phyloP scores from a whole-genome alignment of 305 asterid species.

The Fraxinus paxiana region DNA sequence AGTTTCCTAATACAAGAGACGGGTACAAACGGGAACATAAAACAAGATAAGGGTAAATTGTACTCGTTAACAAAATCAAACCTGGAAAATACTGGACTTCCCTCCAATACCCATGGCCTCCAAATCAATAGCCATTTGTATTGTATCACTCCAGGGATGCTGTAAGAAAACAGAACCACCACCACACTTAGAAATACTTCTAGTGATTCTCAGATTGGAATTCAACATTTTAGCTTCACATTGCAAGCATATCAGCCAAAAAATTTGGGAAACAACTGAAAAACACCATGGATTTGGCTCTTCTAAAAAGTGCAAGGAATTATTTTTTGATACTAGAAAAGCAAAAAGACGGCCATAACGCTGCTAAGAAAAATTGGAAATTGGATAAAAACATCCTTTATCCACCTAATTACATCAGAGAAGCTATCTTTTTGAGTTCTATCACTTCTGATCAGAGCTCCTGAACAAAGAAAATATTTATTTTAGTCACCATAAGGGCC shows the following conservation, averaged over 20 bases:
- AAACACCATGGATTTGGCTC: not conserved
- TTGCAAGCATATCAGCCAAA: constrained; percentile 1
- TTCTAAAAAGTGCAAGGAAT: not conserved
- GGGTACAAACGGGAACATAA: constrained; percentile 3
- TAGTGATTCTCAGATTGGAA: constrained; percentile 7
- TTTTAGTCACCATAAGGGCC: not conserved
- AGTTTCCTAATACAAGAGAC: not conserved
- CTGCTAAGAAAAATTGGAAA: not conserved
- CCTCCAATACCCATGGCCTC: constrained; percentile 99
- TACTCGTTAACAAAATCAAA: constrained; percentile 23
- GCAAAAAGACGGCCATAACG: not conserved
- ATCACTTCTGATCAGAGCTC: not conserved
- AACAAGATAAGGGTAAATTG: constrained; percentile 7
- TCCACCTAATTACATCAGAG: not conserved
- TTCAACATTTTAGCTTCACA: constrained; percentile 12
- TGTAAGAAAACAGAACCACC: constrained; percentile 34
- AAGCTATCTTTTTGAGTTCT: not conserved
- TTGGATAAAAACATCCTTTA: not conserved
- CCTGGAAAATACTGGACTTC: constrained; percentile 89
- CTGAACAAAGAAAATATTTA: not conserved
- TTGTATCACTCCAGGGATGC: constrained; percentile 94
- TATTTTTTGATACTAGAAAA: not conserved
- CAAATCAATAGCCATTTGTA: constrained; percentile 81
- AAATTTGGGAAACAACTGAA: not conserved
- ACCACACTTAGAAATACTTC: constrained; percentile 2